Evolutionary conservation across 345 rosid genomes (phyloP).

Genomic region (Brassica juncea): DNA sequence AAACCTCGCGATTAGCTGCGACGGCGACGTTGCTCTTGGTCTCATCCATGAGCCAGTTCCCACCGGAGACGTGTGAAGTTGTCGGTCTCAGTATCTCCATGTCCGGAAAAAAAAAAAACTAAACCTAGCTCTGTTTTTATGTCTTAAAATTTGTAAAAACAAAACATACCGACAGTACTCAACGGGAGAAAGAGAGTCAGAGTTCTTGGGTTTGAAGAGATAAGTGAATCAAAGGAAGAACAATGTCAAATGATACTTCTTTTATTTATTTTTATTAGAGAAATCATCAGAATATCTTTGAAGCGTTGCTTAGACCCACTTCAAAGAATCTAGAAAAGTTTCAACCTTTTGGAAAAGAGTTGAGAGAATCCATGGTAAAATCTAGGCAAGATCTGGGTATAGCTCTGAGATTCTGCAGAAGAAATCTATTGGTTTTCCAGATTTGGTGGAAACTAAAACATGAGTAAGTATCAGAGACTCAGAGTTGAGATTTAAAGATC

Average conservation of each 20-base stretch:
- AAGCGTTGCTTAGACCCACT: constrained; percentile 38
- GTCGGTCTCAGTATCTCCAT: constrained; percentile 68
- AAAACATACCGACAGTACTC: neutral
- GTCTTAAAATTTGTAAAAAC: neutral
- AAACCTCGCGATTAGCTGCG: constrained; percentile 29
- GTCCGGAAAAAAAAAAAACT: constrained; percentile 31
- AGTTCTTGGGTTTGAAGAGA: neutral
- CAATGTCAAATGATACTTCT: constrained; percentile 14
- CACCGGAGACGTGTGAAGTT: constrained; percentile 48
- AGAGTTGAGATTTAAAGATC: constrained; percentile 38
- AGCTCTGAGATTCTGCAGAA: constrained; percentile 19
- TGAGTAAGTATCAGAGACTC: constrained; percentile 33
- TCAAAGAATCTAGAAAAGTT: constrained; percentile 40
- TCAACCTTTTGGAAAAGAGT: constrained; percentile 12
- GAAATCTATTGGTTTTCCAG: constrained; percentile 33
- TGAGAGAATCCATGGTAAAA: constrained; percentile 19
- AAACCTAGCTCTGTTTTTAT: constrained; percentile 16
- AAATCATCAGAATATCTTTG: constrained; percentile 22
- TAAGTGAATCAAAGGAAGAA: constrained; percentile 28
- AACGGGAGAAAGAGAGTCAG: neutral
- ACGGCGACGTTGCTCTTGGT: constrained; percentile 34
- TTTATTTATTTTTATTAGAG: constrained; percentile 19
- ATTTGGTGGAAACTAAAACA: constrained; percentile 35
- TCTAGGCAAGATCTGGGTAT: constrained; percentile 34
- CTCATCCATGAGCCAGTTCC: constrained; percentile 66